Evolutionary conservation across 805 yeast genomes (phyloP), one percentile per base, ranked within the genome.

Genomic region (Barnettozyma sp.): DNA sequence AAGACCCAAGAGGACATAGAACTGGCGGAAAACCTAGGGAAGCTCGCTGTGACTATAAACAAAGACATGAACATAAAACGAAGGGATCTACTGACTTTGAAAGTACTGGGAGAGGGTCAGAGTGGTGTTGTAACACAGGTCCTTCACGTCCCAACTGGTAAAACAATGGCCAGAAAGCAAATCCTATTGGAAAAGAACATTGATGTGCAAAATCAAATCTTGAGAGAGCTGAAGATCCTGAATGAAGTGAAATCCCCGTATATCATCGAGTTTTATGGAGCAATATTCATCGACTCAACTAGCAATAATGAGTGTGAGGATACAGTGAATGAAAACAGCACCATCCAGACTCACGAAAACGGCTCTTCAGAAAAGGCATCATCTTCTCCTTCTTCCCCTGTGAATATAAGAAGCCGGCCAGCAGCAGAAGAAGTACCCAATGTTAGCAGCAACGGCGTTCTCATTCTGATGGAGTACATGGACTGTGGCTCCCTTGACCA

Each of bases 391-490:
- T 13, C 25, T 9, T 29, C 32, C 4, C 28, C 16, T 16, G 29
- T 18, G 32, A 22, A 25, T 12, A 24, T 21, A 18, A 36, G 19
- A 21, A 36, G 23, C 28, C 35, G 33, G n/a, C 24, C 37, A 6
- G 22, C 30, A 3, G 22, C 30, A 3, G 49, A 48, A 12, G 57
- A 50, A 10, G 44, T 42, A 11, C 32, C 48, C 7, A 43, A 46
- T 8, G 39, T 54, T 7, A 48, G 45, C 10, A 60, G 65, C 42
- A 74, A 73, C 50, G 83, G 85, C 42, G 88, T 92, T 13, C 80
- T 86, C 11, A 82, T 92, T 42, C 82, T 95, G 55, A 87, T 88
- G 94, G 97, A 90, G 59, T 88, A 84, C 59, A 84, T 90, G 75
- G 95, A 90, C 58, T 84, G 96, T 58, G 90, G 95, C 0, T 86